These are phyloP conservation scores for Sugiyamaella americana DNA, from an alignment of 805 yeast genomes.

Conservation along the genomic window DNA sequence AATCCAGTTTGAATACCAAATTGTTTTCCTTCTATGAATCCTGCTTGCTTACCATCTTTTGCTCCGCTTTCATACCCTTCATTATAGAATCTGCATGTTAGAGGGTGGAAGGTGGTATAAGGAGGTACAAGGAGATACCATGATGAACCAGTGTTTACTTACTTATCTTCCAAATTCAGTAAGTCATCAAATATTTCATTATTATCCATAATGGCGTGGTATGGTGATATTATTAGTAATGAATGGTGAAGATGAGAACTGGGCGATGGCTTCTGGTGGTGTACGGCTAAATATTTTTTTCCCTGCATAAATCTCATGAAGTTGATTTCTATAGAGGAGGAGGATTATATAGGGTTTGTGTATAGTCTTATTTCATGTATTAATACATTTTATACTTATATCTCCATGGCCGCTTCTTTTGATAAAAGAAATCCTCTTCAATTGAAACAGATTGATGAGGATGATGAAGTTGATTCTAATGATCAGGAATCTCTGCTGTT, in stretches of 20 bases:
- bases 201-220: no score
- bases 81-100: constrained; percentile 45
- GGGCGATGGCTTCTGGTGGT: no score
- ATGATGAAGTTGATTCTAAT: constrained; percentile 13
- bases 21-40: constrained; percentile 71
- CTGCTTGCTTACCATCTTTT: constrained; percentile 51
- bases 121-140: constrained; percentile 6
- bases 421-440: constrained; percentile 23
- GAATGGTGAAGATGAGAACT: no score
- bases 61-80: constrained; percentile 72
- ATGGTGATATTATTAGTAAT: no score
- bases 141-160: constrained; percentile 11
- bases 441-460: constrained; percentile 11
- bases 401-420: constrained; percentile 15
- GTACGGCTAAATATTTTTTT: no score
- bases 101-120: no score
- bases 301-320: no score
- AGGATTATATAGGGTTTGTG: no score
- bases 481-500: constrained; percentile 18
- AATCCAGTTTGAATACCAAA: constrained; percentile 52
- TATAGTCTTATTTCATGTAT: no score
- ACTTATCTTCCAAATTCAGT: constrained; percentile 53
- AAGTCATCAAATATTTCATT: constrained; percentile 42
- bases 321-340: no score
- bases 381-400: no score